phyloP scores from a whole-genome alignment of 2,329 filamentous ascomycete species.

The Hymenotorrendiella dingleyae region DNA sequence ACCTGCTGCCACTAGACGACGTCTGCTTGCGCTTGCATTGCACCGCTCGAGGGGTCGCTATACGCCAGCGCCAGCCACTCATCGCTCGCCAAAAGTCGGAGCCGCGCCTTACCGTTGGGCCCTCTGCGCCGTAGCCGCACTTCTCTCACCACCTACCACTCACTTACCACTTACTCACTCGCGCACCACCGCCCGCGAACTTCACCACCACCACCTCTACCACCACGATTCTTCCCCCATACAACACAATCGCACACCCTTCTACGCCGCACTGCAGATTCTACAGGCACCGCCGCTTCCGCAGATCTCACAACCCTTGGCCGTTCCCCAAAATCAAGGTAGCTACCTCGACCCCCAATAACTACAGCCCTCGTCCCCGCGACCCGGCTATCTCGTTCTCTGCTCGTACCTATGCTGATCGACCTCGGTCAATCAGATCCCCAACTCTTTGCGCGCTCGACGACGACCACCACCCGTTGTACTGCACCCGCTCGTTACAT shows the following conservation, averaged over 20 bases:
- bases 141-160: background rate
- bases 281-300: conserved; percentile 7
- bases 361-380: background rate
- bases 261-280: conserved; percentile 12
- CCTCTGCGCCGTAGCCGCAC: too few relatives aligned
- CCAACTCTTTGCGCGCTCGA: conserved; percentile 3
- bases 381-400: background rate
- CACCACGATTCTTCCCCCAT: background rate
- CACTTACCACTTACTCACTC: conserved; percentile 5
- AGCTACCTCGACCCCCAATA: background rate
- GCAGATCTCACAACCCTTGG: conserved; percentile 2
- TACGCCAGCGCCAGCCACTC: too few relatives aligned
- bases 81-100: too few relatives aligned
- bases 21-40: too few relatives aligned
- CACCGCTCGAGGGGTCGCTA: too few relatives aligned
- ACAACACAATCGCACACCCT: background rate
- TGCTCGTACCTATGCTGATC: background rate
- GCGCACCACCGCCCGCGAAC: too few relatives aligned
- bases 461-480: conserved; percentile 13
- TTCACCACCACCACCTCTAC: background rate
- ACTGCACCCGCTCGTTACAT: conserved; percentile 19
- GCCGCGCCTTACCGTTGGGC: too few relatives aligned
- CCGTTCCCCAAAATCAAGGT: conserved; percentile 1
- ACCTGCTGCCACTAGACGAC: too few relatives aligned
- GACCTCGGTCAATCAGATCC: background rate